Evolutionary conservation across 1,284 basidiomycete genomes (phyloP).

Genomic region (Inonotus obliquus): DNA sequence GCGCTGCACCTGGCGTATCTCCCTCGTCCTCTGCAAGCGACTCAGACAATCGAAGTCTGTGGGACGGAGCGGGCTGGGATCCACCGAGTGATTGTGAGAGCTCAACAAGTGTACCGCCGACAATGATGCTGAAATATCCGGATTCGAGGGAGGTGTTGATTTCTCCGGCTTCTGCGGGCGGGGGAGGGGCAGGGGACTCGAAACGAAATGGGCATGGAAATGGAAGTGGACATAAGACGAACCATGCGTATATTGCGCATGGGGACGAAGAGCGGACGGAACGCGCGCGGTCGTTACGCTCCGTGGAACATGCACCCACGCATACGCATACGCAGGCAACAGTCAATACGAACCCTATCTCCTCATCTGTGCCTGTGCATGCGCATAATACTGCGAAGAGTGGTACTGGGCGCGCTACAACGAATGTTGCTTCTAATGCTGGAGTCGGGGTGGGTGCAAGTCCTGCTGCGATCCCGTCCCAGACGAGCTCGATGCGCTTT

Average conservation of each 20-base stretch:
- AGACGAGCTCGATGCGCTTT: conserved; percentile 8
- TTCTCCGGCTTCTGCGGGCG: neutral
- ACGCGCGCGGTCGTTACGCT: conserved; percentile 1
- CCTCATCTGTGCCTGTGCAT: neutral
- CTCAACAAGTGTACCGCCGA: conserved; percentile 61
- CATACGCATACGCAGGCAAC: neutral
- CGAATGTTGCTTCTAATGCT: neutral
- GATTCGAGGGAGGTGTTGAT: conserved; percentile 40
- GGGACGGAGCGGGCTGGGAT: conserved; percentile 39
- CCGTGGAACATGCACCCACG: neutral
- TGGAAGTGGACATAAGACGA: neutral
- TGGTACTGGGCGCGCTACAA: neutral
- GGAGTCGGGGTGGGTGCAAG: neutral
- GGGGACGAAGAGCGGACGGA: conserved; percentile 12
- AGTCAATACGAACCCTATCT: no score
- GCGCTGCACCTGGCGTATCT: conserved; percentile 34
- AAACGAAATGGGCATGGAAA: neutral
- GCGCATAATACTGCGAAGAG: neutral
- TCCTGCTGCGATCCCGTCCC: neutral
- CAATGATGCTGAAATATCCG: conserved; percentile 63
- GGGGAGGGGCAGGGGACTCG: neutral
- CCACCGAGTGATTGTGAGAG: conserved; percentile 57
- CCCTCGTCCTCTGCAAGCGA: conserved; percentile 45
- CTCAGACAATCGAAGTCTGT: conserved; percentile 25
- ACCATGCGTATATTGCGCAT: neutral